Evolutionary conservation across 2,329 filamentous ascomycete species (phyloP).

Genomic region (Leptographium procerum): DNA sequence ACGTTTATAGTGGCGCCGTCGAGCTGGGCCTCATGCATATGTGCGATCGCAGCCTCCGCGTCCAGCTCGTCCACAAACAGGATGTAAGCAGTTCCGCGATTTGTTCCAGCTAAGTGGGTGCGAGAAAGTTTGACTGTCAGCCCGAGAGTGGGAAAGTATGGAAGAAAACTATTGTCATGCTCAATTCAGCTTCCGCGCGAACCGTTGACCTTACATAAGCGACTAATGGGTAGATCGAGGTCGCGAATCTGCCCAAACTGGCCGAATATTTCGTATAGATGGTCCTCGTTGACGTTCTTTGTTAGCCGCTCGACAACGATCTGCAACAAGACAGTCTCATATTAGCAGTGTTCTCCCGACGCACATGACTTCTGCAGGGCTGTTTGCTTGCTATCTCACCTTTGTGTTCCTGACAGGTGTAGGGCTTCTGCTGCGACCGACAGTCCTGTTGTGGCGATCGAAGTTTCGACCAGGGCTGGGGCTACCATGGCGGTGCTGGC

Average conservation of each 20-base stretch:
- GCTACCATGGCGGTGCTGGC: slow-evolving; percentile 23
- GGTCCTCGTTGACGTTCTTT: slow-evolving; percentile 83
- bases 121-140: neutral
- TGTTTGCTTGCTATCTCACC: slow-evolving; percentile 27
- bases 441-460: slow-evolving; percentile 15
- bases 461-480: slow-evolving; percentile 22
- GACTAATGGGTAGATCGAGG: slow-evolving; percentile 81
- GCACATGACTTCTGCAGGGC: neutral
- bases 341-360: neutral
- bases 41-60: slow-evolving; percentile 78
- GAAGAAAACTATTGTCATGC: too few species aligned
- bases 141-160: neutral
- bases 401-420: slow-evolving; percentile 39
- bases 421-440: slow-evolving; percentile 17
- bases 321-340: slow-evolving; percentile 30
- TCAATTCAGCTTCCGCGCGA: neutral
- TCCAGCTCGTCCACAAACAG: slow-evolving; percentile 66
- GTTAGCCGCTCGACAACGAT: slow-evolving; percentile 94
- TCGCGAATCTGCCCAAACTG: slow-evolving; percentile 77
- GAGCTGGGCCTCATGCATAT: slow-evolving; percentile 96
- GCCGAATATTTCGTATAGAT: slow-evolving; percentile 86
- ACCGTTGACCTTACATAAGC: slow-evolving; percentile 53
- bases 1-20: slow-evolving; percentile 77
- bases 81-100: slow-evolving; percentile 89
- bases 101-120: slow-evolving; percentile 48